phyloP scores from a whole-genome alignment of 2,329 filamentous ascomycete species.

The Pyricularia grisea region DNA sequence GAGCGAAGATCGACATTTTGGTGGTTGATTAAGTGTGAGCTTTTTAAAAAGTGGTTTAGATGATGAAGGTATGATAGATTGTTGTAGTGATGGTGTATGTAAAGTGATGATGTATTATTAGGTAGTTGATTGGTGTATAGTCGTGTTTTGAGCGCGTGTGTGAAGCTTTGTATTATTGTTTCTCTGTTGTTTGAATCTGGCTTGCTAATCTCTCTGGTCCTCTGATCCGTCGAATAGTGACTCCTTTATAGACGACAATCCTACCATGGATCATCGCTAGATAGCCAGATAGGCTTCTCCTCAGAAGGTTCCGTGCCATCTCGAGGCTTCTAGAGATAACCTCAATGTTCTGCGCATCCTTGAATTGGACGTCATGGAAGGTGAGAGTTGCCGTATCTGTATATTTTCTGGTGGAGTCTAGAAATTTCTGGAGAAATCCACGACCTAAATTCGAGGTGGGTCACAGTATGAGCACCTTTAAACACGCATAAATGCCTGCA shows the following conservation, averaged over 20 bases:
- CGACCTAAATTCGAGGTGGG: neutral
- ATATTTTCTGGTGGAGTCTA: neutral
- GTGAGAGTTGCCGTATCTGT: neutral
- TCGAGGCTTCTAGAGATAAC: neutral
- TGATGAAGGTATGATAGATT: neutral
- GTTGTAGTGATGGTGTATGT: neutral
- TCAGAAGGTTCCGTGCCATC: neutral
- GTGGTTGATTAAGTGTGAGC: constrained; percentile 1
- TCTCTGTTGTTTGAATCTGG: neutral
- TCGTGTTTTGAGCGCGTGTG: neutral
- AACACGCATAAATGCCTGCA: neutral
- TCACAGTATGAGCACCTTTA: neutral
- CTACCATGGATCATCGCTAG: neutral
- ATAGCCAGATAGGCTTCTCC: neutral
- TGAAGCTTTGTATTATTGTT: neutral
- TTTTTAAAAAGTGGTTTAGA: neutral
- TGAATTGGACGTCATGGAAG: neutral
- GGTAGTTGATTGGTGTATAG: neutral
- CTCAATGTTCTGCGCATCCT: neutral
- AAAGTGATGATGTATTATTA: neutral
- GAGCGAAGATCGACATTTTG: constrained; percentile 54
- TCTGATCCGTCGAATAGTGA: neutral
- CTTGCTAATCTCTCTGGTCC: neutral
- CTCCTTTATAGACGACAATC: neutral
- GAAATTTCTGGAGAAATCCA: neutral